phyloP scores from a whole-genome alignment of 768 basidiomycete genomes.

The Tulasnella sp. region DNA sequence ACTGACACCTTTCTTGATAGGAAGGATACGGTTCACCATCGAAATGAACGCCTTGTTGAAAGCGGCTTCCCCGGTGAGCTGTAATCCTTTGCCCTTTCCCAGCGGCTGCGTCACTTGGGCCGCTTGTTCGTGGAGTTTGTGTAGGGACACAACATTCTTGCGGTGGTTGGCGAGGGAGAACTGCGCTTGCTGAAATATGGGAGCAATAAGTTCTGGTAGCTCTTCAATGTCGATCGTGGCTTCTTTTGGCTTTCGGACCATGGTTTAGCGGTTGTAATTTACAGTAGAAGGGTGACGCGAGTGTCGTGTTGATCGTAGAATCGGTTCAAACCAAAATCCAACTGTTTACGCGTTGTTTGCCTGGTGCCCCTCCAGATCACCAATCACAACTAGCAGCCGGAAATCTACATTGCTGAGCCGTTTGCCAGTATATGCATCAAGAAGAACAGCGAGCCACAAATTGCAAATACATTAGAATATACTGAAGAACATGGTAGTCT shows the following conservation, averaged over 20 bases:
- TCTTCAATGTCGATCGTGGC: neutral
- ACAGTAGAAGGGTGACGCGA: neutral
- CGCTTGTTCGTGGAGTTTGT: constrained; percentile 71
- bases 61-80: constrained; percentile 67
- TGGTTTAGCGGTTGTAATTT: neutral
- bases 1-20: constrained; percentile 73
- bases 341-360: constrained; percentile 24
- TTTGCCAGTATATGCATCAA: too few species aligned
- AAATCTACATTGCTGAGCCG: neutral
- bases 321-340: neutral
- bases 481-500: neutral
- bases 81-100: constrained; percentile 50
- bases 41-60: constrained; percentile 67
- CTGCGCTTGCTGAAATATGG: constrained; percentile 80
- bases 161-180: constrained; percentile 72
- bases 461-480: neutral
- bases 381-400: neutral
- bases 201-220: constrained; percentile 42
- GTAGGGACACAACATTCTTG: constrained; percentile 79
- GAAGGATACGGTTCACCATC: constrained; percentile 58
- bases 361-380: neutral
- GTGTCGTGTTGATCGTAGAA: neutral
- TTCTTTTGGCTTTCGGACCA: constrained; percentile 17
- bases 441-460: too few species aligned
- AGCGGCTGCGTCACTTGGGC: constrained; percentile 51